Evolutionary conservation across 495 filamentous ascomycete species (phyloP).

Genomic region (Aspergillus saccharolyticus): DNA sequence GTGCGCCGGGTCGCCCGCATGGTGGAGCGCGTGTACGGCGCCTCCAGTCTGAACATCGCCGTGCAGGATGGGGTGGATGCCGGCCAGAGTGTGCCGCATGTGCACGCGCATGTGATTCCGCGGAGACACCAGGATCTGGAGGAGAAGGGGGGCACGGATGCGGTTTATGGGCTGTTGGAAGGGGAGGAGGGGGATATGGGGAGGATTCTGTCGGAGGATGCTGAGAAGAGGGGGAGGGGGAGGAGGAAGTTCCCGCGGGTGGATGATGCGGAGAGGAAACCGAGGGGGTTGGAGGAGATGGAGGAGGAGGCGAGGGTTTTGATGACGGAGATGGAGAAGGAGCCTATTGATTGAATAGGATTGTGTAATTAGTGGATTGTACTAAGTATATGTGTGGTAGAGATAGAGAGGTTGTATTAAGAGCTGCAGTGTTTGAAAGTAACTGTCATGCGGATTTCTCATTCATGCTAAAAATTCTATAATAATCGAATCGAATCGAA

Average conservation of each 20-base stretch:
- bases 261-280: conserved; percentile 64
- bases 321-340: conserved; percentile 48
- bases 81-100: conserved; percentile 85
- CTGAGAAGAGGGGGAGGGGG: conserved; percentile 15
- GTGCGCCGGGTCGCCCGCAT: conserved; percentile 77
- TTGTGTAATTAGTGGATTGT: background rate
- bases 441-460: no score
- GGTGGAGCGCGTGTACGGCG: conserved; percentile 67
- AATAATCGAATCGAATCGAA: no score
- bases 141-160: conserved; percentile 49
- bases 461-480: no score
- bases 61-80: conserved; percentile 86
- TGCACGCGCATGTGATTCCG: conserved; percentile 93
- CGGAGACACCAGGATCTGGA: conserved; percentile 54
- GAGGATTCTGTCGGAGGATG: conserved; percentile 23
- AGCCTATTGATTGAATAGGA: conserved; percentile 14
- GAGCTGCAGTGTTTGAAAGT: no score
- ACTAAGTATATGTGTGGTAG: no score
- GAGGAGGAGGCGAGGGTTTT: conserved; percentile 66
- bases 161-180: conserved; percentile 77
- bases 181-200: conserved; percentile 82
- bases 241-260: conserved; percentile 47
- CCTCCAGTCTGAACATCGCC: conserved; percentile 75
- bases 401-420: no score
- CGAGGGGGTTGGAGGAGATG: conserved; percentile 75